Percentiles rank a stretch among this genome's conserved stretches.
These are phyloP conservation scores for Cystobasidium sp. DNA, from an alignment of 1,284 basidiomycete species.

Conservation along the genomic window DNA sequence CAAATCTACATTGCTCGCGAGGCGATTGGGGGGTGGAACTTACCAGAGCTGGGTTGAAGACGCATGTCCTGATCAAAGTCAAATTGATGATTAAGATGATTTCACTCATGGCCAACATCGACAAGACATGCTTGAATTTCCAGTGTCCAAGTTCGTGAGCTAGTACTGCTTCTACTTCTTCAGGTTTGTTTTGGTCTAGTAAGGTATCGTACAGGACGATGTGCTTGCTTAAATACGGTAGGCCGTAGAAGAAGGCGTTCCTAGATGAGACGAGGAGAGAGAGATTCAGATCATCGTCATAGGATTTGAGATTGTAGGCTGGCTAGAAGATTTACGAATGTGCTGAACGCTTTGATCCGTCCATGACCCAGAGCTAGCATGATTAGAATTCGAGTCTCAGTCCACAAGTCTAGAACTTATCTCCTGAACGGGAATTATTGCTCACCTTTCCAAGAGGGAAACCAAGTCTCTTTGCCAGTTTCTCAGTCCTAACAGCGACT, in stretches of 20 bases:
- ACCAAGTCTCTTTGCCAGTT: slow-evolving; percentile 74
- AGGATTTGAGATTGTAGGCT: too few relatives aligned
- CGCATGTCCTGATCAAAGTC: slow-evolving; percentile 86
- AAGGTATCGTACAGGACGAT: slow-evolving; percentile 98
- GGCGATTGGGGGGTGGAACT: slow-evolving; percentile 69
- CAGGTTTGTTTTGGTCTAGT: slow-evolving; percentile 83
- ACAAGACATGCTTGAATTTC: slow-evolving; percentile 83
- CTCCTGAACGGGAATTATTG: background rate
- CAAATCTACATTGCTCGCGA: slow-evolving; percentile 56
- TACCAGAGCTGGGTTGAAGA: slow-evolving; percentile 81
- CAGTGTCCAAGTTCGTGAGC: slow-evolving; percentile 96
- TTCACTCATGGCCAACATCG: slow-evolving; percentile 83
- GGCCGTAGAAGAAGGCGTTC: slow-evolving; percentile 71
- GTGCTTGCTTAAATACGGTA: slow-evolving; percentile 85
- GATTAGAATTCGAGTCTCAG: background rate
- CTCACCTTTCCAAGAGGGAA: slow-evolving; percentile 81
- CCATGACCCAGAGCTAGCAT: slow-evolving; percentile 84
- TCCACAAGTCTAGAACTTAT: background rate
- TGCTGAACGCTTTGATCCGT: slow-evolving; percentile 90
- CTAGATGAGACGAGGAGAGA: background rate
- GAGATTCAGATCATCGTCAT: too few relatives aligned
- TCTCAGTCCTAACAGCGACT: slow-evolving; percentile 73
- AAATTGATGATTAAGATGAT: slow-evolving; percentile 84
- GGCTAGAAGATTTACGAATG: slow-evolving; percentile 72
- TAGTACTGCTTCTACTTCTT: slow-evolving; percentile 85